Percentiles rank a stretch among this genome's conserved stretches.
Evolutionary conservation across 129 eudicot genomes (phyloP).

Genomic region (Saposhnikovia divaricata): DNA sequence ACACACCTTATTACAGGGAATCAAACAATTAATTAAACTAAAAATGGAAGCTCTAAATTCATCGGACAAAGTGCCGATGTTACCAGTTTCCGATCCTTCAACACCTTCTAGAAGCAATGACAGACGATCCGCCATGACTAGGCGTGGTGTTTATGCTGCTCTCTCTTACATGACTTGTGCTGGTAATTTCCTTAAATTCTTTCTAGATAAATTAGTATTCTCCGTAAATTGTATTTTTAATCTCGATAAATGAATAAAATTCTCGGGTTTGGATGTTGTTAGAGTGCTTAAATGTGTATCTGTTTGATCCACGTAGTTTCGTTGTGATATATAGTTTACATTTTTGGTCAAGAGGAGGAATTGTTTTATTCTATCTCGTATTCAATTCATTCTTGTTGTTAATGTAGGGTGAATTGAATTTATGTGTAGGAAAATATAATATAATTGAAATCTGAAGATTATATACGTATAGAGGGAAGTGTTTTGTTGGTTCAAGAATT

Average conservation of each 20-base stretch:
- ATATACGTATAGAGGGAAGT: neutral
- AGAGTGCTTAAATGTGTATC: neutral
- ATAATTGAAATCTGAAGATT: neutral
- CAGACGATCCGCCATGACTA: conserved; percentile 78
- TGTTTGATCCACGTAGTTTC: neutral
- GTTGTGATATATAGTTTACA: neutral
- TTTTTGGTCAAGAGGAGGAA: neutral
- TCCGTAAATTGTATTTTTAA: neutral
- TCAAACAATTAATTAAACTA: neutral
- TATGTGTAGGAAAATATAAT: neutral
- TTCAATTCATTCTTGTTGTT: neutral
- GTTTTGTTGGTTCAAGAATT: neutral
- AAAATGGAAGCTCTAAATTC: neutral
- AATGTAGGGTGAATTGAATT: neutral
- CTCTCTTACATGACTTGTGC: conserved; percentile 92
- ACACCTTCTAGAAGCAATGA: conserved; percentile 29
- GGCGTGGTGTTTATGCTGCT: conserved; percentile 88
- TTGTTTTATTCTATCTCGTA: neutral
- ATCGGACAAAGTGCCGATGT: conserved; percentile 2
- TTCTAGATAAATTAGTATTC: neutral
- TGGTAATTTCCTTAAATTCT: conserved; percentile 27
- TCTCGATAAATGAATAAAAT: neutral
- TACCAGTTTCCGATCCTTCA: conserved; percentile 49
- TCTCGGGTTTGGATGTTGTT: neutral
- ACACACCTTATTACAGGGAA: neutral